A percentile compares a stretch with the other conserved stretches of the same genome.
phyloP scores from a whole-genome alignment of 257 asterid species.

The Solanum chilense region DNA sequence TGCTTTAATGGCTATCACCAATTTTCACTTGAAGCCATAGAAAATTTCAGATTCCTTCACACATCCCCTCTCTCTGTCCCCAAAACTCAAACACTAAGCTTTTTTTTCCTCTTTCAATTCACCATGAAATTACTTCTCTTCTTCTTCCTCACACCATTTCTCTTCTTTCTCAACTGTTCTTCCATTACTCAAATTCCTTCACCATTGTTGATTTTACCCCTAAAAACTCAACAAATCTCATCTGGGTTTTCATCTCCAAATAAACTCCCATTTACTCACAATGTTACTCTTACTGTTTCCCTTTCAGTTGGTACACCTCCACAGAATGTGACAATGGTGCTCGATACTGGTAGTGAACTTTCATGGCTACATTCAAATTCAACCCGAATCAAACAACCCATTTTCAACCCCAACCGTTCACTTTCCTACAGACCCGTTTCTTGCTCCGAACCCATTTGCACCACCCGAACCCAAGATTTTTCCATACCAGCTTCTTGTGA shows the following conservation, averaged over 20 bases:
- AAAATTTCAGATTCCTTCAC: background rate
- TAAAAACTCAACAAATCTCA: slow-evolving; percentile 44
- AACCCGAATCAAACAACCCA: slow-evolving; percentile 27
- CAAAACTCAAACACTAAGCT: background rate
- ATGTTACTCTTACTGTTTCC: slow-evolving; percentile 80
- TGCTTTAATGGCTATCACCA: background rate
- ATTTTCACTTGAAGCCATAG: background rate
- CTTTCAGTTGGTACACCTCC: slow-evolving; percentile 76
- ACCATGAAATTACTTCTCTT: background rate
- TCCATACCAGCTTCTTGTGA: slow-evolving; percentile 89
- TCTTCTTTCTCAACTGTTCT: background rate
- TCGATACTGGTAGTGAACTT: slow-evolving; percentile 93
- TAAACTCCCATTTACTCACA: slow-evolving; percentile 72
- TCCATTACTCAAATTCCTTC: background rate
- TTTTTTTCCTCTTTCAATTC: background rate
- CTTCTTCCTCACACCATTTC: background rate
- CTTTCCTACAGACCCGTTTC: slow-evolving; percentile 45
- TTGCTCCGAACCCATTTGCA: slow-evolving; percentile 74
- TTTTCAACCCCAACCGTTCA: slow-evolving; percentile 44
- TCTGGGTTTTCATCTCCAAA: slow-evolving; percentile 20
- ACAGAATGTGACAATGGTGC: slow-evolving; percentile 88
- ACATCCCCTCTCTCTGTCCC: background rate
- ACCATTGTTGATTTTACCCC: slow-evolving; percentile 29
- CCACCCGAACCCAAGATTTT: slow-evolving; percentile 70
- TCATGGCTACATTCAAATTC: slow-evolving; percentile 84